Conservation (phyloP, 140 eudicot genomes). For the Senecio squalidus region DNA sequence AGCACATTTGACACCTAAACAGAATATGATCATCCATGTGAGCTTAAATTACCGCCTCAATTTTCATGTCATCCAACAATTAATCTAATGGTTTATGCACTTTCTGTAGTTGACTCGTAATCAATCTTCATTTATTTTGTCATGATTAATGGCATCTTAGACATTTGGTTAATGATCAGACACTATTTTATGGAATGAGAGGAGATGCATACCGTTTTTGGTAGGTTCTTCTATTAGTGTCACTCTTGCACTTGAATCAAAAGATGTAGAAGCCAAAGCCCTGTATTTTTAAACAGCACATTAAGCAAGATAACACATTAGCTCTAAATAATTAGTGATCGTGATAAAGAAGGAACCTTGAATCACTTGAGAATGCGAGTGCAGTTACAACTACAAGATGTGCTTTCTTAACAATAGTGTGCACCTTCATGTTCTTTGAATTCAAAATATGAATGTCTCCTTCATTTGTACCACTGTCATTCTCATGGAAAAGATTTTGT, state of each 20-base stretch:
- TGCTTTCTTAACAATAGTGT: slow-evolving; percentile 51
- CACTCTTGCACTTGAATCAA: slow-evolving; percentile 85
- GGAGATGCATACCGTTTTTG: slow-evolving; percentile 42
- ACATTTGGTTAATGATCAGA: not conserved
- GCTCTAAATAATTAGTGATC: not conserved
- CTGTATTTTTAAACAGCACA: slow-evolving; percentile 26
- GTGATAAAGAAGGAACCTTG: slow-evolving; percentile 44
- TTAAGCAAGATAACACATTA: not conserved
- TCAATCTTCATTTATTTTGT: not conserved
- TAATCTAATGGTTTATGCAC: too few relatives aligned
- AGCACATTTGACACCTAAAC: too few relatives aligned
- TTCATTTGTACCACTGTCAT: slow-evolving; percentile 70
- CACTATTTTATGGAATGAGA: not conserved
- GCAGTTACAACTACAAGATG: slow-evolving; percentile 77
- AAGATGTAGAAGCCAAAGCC: slow-evolving; percentile 66
- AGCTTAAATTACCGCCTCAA: too few relatives aligned
- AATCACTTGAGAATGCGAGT: slow-evolving; percentile 55
- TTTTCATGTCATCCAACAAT: too few relatives aligned
- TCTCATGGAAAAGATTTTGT: not conserved
- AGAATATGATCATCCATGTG: too few relatives aligned
- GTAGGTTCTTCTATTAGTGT: slow-evolving; percentile 49
- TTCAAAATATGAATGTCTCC: slow-evolving; percentile 52
- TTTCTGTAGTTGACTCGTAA: too few relatives aligned
- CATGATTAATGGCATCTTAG: not conserved
- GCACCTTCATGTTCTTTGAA: slow-evolving; percentile 54